phyloP scores from a whole-genome alignment of 73 alveolate genomes.

The Breviolum minutum region DNA sequence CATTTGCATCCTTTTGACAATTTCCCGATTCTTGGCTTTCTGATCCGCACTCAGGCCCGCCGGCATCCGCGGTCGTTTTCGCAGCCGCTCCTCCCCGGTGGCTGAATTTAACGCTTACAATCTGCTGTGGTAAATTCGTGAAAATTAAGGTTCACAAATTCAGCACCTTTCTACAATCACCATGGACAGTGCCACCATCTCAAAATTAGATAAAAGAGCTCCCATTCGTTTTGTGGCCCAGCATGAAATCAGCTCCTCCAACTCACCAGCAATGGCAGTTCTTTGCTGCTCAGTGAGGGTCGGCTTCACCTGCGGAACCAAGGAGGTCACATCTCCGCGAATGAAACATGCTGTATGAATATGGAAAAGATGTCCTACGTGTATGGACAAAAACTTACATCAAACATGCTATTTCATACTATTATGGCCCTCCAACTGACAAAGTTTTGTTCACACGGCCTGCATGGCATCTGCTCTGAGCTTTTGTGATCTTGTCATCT shows the following conservation, averaged over 20 bases:
- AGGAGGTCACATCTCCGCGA: not conserved
- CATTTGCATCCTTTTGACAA: constrained; percentile 73
- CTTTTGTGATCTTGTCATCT: constrained; percentile 48
- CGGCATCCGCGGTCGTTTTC: constrained; percentile 78
- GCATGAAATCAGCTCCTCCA: not conserved
- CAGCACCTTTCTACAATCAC: not conserved
- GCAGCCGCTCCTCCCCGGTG: constrained; percentile 42
- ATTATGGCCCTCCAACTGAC: not conserved
- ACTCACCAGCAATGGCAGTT: constrained; percentile 26
- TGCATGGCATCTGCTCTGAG: constrained; percentile 57
- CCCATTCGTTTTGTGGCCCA: not conserved
- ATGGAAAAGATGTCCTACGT: too few relatives aligned
- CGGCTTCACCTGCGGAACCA: constrained; percentile 8
- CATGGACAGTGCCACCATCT: not conserved
- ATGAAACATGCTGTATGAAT: too few relatives aligned
- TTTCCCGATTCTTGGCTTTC: constrained; percentile 65
- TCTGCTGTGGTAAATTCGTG: not conserved
- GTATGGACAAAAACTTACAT: not conserved
- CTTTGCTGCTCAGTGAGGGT: constrained; percentile 57
- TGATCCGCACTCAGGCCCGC: constrained; percentile 73
- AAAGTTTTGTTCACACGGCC: not conserved
- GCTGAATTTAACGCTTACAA: not conserved
- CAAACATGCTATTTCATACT: not conserved
- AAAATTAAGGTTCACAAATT: not conserved
- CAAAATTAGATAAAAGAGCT: not conserved